These are phyloP conservation scores for Glycyrrhiza uralensis DNA, from an alignment of 306 rosid species.

Conservation along the genomic window DNA sequence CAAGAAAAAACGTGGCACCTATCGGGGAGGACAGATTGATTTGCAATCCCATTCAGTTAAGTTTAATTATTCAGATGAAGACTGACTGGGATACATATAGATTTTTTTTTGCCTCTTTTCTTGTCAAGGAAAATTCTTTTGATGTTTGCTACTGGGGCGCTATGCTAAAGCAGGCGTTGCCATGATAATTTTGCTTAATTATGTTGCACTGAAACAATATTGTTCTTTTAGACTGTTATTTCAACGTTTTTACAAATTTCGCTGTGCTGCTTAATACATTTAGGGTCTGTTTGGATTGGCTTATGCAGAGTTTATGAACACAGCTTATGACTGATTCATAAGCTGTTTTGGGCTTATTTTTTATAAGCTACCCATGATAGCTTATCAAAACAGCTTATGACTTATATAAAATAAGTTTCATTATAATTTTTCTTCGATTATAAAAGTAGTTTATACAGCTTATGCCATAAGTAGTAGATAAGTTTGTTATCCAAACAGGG, in stretches of 20 bases:
- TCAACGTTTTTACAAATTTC: not conserved
- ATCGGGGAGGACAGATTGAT: slow-evolving; percentile 91
- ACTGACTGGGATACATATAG: slow-evolving; percentile 27
- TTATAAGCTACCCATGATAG: too few relatives aligned
- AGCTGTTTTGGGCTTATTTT: too few relatives aligned
- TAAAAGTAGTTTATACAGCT: too few relatives aligned
- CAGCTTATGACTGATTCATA: too few relatives aligned
- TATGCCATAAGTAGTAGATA: too few relatives aligned
- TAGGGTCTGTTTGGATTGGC: too few relatives aligned
- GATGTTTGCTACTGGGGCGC: slow-evolving; percentile 6
- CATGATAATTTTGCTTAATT: slow-evolving; percentile 20
- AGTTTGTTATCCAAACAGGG: too few relatives aligned
- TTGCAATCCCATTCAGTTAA: slow-evolving; percentile 76
- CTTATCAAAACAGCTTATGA: too few relatives aligned
- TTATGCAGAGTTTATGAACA: too few relatives aligned
- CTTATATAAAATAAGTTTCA: too few relatives aligned
- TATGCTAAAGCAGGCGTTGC: slow-evolving; percentile 7
- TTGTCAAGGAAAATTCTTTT: not conserved
- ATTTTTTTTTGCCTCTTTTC: not conserved
- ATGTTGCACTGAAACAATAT: slow-evolving; percentile 3
- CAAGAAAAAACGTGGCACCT: slow-evolving; percentile 91
- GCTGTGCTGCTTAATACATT: not conserved
- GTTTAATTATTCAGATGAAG: slow-evolving; percentile 81
- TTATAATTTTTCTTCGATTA: too few relatives aligned
- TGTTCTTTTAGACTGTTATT: not conserved